Evolutionary conservation across 768 basidiomycete genomes (phyloP).

Genomic region (Brasilioporus rufonigricans): DNA sequence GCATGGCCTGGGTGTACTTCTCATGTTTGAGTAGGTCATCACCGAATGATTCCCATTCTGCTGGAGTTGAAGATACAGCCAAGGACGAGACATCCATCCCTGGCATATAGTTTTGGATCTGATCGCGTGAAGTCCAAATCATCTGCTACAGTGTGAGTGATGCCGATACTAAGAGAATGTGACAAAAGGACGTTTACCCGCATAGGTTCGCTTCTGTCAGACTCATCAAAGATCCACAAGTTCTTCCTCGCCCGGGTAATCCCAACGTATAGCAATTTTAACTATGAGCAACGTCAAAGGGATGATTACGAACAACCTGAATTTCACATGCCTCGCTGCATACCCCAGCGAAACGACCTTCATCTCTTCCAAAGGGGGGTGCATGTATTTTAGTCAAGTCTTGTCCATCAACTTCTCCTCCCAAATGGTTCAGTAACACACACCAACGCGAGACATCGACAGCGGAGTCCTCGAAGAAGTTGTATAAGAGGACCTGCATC

Average conservation of each 20-base stretch:
- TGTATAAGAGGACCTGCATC: too few species aligned
- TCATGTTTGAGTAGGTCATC: slow-evolving; percentile 37
- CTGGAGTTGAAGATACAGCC: slow-evolving; percentile 49
- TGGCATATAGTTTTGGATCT: slow-evolving; percentile 49
- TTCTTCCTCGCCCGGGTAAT: too few species aligned
- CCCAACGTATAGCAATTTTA: too few species aligned
- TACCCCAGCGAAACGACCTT: slow-evolving; percentile 48
- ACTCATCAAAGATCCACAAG: too few species aligned
- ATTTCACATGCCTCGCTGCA: slow-evolving; percentile 52
- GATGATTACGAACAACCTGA: neutral
- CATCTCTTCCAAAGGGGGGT: slow-evolving; percentile 46
- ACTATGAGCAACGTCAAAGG: slow-evolving; percentile 32
- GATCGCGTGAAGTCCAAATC: slow-evolving; percentile 35
- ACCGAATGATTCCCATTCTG: slow-evolving; percentile 46
- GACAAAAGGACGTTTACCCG: slow-evolving; percentile 31
- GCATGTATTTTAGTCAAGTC: slow-evolving; percentile 23
- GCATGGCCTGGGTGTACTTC: too few species aligned
- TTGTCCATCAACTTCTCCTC: slow-evolving; percentile 17
- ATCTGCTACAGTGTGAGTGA: neutral
- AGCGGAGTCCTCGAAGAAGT: slow-evolving; percentile 57
- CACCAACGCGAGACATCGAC: slow-evolving; percentile 56
- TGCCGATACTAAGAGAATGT: neutral
- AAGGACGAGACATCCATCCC: slow-evolving; percentile 50
- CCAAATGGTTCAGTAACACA: slow-evolving; percentile 46
- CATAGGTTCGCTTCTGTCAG: too few species aligned